These are phyloP conservation scores for Yamadazyma takamatsuzukensis DNA, from an alignment of 805 yeast species.

Conservation along the genomic window DNA sequence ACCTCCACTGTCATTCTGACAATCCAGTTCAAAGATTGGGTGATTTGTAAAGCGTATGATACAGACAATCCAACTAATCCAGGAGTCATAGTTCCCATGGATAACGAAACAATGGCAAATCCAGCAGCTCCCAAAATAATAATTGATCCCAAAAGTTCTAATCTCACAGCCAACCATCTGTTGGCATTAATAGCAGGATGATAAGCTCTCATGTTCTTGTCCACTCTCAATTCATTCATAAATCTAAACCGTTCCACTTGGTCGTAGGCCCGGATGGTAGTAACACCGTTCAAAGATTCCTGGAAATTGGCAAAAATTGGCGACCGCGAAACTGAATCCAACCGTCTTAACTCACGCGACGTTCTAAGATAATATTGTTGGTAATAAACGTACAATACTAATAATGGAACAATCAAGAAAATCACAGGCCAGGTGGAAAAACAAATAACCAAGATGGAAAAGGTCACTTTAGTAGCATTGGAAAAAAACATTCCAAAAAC, in stretches of 20 bases:
- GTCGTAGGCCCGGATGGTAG: slow-evolving; percentile 70
- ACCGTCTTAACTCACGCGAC: slow-evolving; percentile 78
- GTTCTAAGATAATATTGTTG: slow-evolving; percentile 75
- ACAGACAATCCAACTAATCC: slow-evolving; percentile 94
- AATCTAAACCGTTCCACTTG: slow-evolving; percentile 61
- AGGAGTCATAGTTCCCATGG: slow-evolving; percentile 68
- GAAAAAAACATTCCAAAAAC: slow-evolving; percentile 66
- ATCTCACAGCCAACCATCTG: slow-evolving; percentile 95
- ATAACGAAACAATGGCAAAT: slow-evolving; percentile 67
- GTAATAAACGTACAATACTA: slow-evolving; percentile 61
- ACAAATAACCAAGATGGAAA: slow-evolving; percentile 77
- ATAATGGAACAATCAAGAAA: slow-evolving; percentile 67
- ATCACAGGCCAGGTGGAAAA: slow-evolving; percentile 85
- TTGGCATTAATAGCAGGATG: slow-evolving; percentile 92
- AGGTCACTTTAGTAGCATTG: slow-evolving; percentile 58
- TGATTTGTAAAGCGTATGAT: slow-evolving; percentile 87
- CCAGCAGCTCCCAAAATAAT: slow-evolving; percentile 86
- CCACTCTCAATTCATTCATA: slow-evolving; percentile 69
- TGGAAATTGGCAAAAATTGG: slow-evolving; percentile 84
- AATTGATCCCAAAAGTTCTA: slow-evolving; percentile 86
- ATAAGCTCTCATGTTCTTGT: slow-evolving; percentile 84
- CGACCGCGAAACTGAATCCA: slow-evolving; percentile 75
- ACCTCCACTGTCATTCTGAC: slow-evolving; percentile 99
- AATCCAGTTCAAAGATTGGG: slow-evolving; percentile 94
- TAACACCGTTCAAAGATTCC: slow-evolving; percentile 72